Evolutionary conservation across 2,329 filamentous ascomycete species (phyloP).

Genomic region (Dothistroma pini): DNA sequence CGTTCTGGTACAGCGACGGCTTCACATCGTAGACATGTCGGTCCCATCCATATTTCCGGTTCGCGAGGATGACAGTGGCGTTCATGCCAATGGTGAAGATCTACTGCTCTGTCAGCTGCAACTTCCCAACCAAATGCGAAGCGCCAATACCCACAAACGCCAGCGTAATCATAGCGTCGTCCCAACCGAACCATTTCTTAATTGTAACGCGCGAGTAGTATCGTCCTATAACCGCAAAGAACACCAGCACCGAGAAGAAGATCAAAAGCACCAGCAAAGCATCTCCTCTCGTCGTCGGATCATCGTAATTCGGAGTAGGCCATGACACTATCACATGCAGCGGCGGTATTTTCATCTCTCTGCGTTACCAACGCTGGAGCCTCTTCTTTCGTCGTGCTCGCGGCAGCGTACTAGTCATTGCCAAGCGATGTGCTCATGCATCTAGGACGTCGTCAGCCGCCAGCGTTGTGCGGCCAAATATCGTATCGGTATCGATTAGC

Average conservation of each 20-base stretch:
- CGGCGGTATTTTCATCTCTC: constrained; percentile 28
- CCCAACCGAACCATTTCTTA: constrained; percentile 43
- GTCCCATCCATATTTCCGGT: constrained; percentile 41
- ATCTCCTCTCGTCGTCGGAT: constrained; percentile 41
- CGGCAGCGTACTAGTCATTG: constrained; percentile 1
- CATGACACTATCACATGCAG: constrained; percentile 36
- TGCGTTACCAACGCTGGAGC: not conserved
- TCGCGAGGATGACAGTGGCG: constrained; percentile 40
- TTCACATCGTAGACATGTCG: constrained; percentile 44
- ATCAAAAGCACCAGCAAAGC: constrained; percentile 40
- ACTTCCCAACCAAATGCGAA: not conserved
- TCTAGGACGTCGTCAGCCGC: not conserved
- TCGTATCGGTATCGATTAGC: not conserved
- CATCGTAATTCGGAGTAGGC: constrained; percentile 41
- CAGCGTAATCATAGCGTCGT: constrained; percentile 31
- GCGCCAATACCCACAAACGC: not conserved
- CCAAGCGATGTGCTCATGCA: not conserved
- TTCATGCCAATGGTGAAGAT: constrained; percentile 37
- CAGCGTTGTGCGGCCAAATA: not conserved
- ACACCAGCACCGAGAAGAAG: constrained; percentile 38
- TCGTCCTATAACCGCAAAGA: constrained; percentile 37
- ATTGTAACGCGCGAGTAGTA: constrained; percentile 41
- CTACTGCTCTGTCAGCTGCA: not conserved
- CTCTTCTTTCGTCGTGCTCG: not conserved
- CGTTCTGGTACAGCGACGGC: constrained; percentile 19